Percentiles rank a stretch among this genome's conserved stretches.
phyloP scores from a whole-genome alignment of 2,329 filamentous ascomycete species.

The Colletotrichum camelliae region DNA sequence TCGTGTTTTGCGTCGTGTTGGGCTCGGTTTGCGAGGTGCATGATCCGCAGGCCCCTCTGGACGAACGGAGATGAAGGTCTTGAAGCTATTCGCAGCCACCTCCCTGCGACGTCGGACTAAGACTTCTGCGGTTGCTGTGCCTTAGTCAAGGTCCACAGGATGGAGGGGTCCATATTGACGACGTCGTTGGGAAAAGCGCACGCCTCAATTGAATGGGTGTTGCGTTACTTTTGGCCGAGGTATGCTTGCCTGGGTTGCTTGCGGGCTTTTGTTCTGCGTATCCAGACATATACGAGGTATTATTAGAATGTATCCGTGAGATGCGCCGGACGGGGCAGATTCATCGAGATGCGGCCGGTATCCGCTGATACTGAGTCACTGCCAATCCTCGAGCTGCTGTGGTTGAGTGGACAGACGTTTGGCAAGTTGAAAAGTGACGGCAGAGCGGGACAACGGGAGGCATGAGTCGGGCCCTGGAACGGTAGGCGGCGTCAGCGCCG shows the following conservation, averaged over 20 bases:
- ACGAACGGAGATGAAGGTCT: slow-evolving; percentile 10
- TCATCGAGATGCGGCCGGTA: neutral
- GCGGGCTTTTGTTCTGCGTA: neutral
- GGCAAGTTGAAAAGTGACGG: neutral
- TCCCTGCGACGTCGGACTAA: slow-evolving; percentile 3
- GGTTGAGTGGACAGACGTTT: neutral
- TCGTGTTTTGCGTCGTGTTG: neutral
- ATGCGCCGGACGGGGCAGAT: neutral
- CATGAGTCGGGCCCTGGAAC: neutral
- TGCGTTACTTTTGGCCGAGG: neutral
- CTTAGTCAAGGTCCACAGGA: neutral
- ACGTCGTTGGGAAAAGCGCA: neutral
- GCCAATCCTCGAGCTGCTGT: neutral
- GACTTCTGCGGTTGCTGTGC: neutral
- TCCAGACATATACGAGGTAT: neutral
- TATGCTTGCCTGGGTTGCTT: neutral
- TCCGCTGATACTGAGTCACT: neutral
- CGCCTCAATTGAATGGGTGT: neutral
- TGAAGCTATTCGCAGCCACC: slow-evolving; percentile 21
- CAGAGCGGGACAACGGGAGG: neutral
- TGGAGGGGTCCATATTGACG: neutral
- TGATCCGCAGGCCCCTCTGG: slow-evolving; percentile 21
- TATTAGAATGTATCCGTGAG: neutral
- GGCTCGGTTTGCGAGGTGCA: slow-evolving; percentile 11
- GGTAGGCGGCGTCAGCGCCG: neutral